These are phyloP conservation scores for Zasmidium citrigriseum DNA, from an alignment of 2,329 filamentous ascomycete genomes.

Conservation along the genomic window DNA sequence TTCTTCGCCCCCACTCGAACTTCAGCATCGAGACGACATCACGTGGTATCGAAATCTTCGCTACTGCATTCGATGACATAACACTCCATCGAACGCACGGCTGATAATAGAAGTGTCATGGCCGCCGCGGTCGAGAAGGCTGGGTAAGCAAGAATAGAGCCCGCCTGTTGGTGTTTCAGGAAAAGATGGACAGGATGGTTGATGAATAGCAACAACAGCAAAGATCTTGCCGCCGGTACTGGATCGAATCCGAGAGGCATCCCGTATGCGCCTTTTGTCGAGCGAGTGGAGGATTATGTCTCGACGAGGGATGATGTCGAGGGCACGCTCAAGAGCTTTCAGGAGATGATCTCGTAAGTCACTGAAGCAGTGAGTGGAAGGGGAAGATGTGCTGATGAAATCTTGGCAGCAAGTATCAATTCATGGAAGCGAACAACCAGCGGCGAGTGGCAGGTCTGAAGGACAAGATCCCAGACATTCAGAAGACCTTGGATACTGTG, in stretches of 20 bases:
- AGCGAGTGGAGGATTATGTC: slow-evolving; percentile 87
- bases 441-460: slow-evolving; percentile 76
- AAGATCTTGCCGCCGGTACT: slow-evolving; percentile 51
- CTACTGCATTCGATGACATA: slow-evolving; percentile 4
- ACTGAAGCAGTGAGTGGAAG: background rate
- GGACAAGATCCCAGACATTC: slow-evolving; percentile 96
- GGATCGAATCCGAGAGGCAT: slow-evolving; percentile 75
- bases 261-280: slow-evolving; percentile 80
- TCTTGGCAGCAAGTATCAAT: slow-evolving; percentile 85
- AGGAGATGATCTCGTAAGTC: slow-evolving; percentile 86
- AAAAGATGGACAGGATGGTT: background rate
- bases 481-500: slow-evolving; percentile 92
- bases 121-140: slow-evolving; percentile 7
- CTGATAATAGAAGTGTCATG: background rate
- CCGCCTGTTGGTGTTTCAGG: background rate
- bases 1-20: background rate
- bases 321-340: slow-evolving; percentile 76
- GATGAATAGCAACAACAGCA: slow-evolving; percentile 29
- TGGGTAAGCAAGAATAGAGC: slow-evolving; percentile 9
- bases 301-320: slow-evolving; percentile 77
- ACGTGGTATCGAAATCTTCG: background rate
- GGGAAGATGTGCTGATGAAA: background rate
- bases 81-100: background rate
- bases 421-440: slow-evolving; percentile 96
- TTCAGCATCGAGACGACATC: background rate